These are phyloP conservation scores for Annulohypoxylon maeteangense DNA, from an alignment of 495 filamentous ascomycete species.

Conservation along the genomic window DNA sequence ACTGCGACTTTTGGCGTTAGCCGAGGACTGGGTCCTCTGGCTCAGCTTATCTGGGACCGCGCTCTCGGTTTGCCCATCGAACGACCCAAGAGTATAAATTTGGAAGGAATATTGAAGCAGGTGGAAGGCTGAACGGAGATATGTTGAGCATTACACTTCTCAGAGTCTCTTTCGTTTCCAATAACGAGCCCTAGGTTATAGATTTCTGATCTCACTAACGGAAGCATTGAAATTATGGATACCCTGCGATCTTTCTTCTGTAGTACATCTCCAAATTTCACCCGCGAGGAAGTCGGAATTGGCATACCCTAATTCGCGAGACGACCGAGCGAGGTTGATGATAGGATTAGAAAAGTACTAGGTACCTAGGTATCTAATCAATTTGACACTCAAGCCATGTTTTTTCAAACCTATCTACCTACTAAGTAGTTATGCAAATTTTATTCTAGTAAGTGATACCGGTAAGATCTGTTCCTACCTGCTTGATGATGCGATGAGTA, in stretches of 20 bases:
- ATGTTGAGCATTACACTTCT: constrained; percentile 17
- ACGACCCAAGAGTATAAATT: constrained; percentile 95
- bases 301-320: not conserved
- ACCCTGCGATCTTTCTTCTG: not conserved
- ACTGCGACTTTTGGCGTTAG: constrained; percentile 97
- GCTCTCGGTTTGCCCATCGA: constrained; percentile 97
- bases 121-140: constrained; percentile 49
- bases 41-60: constrained; percentile 96
- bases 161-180: not conserved
- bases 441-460: too few relatives aligned
- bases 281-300: not conserved
- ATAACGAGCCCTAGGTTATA: too few relatives aligned
- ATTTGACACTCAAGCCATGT: too few relatives aligned
- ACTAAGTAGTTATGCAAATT: too few relatives aligned
- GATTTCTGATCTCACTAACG: constrained; percentile 23
- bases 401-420: too few relatives aligned
- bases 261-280: not conserved
- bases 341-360: too few relatives aligned
- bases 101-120: constrained; percentile 78
- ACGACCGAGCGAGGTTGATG: not conserved
- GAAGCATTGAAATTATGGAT: constrained; percentile 13
- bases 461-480: not conserved
- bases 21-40: constrained; percentile 88
- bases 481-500: not conserved
- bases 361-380: too few relatives aligned